phyloP scores from a whole-genome alignment of 2,329 filamentous ascomycete species.

The Calycina herbarum region DNA sequence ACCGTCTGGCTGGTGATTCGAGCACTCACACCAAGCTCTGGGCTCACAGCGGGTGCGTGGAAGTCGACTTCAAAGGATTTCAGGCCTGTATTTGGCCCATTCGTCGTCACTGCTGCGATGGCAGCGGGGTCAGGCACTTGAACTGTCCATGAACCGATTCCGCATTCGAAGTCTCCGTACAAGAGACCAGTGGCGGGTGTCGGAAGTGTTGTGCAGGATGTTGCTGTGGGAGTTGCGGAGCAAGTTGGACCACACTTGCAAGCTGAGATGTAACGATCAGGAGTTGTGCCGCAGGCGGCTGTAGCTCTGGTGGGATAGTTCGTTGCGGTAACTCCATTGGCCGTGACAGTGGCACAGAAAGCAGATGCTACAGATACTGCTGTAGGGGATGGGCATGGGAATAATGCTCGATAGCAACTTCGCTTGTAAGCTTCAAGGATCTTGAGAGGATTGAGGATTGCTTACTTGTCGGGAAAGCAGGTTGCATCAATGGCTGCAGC shows the following conservation, averaged over 20 bases:
- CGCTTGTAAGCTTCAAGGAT: neutral
- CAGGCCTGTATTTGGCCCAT: neutral
- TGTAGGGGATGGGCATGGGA: neutral
- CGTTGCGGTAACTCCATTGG: conserved; percentile 3
- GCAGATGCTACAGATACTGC: neutral
- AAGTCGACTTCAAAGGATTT: conserved; percentile 7
- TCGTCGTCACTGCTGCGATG: neutral
- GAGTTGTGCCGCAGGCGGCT: neutral
- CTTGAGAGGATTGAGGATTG: neutral
- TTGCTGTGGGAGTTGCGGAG: neutral
- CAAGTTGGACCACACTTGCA: conserved; percentile 12
- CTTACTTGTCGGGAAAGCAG: neutral
- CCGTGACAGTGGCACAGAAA: conserved; percentile 12
- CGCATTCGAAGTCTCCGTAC: conserved; percentile 10
- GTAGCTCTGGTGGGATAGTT: conserved; percentile 5
- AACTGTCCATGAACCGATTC: neutral
- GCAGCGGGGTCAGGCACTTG: conserved; percentile 6
- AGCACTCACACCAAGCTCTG: neutral
- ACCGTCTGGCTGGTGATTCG: neutral
- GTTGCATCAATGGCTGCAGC: neutral
- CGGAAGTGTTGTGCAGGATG: neutral
- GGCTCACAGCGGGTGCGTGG: neutral
- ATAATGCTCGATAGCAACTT: conserved; percentile 7
- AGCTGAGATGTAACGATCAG: conserved; percentile 11
- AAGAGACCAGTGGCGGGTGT: conserved; percentile 6